Conservation (phyloP, 2,329 filamentous ascomycete genomes). For the Pseudonectria foliicola region DNA sequence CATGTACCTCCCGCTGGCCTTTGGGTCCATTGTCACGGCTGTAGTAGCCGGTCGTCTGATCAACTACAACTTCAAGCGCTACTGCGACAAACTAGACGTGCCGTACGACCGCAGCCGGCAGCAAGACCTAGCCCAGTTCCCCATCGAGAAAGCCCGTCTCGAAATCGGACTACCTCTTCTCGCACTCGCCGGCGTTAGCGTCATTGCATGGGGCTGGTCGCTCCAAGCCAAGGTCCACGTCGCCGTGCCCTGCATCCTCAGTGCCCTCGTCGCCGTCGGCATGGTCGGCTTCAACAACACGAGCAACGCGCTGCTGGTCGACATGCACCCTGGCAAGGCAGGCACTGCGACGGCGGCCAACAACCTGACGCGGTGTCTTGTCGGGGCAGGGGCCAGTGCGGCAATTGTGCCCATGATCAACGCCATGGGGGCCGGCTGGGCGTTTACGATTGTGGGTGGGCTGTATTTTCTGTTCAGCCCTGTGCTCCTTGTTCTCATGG, state of each 20-base stretch:
- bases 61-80: constrained; percentile 61
- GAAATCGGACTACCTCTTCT: constrained; percentile 45
- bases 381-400: constrained; percentile 47
- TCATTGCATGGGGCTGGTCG: constrained; percentile 48
- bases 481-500: constrained; percentile 34
- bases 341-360: constrained; percentile 50
- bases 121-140: constrained; percentile 40
- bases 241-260: constrained; percentile 39
- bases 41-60: constrained; percentile 46
- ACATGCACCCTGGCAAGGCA: constrained; percentile 45
- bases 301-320: constrained; percentile 45
- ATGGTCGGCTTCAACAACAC: constrained; percentile 50
- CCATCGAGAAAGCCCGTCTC: constrained; percentile 44
- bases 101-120: constrained; percentile 46
- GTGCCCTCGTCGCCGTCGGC: constrained; percentile 39
- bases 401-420: constrained; percentile 46
- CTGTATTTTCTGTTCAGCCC: constrained; percentile 35
- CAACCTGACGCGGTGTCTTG: constrained; percentile 47
- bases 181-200: constrained; percentile 37
- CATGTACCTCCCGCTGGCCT: constrained; percentile 45
- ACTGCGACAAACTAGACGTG: constrained; percentile 47
- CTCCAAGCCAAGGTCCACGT: constrained; percentile 35
- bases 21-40: constrained; percentile 41
- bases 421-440: constrained; percentile 43
- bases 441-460: constrained; percentile 41